Conservation (phyloP, 1,284 basidiomycete genomes). For the Moesziomyces sp. region DNA sequence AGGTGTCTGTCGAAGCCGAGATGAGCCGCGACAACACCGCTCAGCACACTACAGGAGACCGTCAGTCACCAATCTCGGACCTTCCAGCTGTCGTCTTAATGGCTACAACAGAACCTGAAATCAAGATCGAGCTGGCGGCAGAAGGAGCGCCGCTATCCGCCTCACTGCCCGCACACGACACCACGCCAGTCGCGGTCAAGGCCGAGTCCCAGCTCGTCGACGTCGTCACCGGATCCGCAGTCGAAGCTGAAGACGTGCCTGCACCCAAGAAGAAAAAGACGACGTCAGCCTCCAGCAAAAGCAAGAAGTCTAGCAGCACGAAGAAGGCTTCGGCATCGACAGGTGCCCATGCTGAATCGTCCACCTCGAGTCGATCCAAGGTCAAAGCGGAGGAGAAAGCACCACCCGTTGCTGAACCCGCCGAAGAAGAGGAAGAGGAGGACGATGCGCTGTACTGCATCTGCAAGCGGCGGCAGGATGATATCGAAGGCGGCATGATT, state of each 20-base stretch:
- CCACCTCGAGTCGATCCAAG: slow-evolving; percentile 8
- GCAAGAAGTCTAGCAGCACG: slow-evolving; percentile 11
- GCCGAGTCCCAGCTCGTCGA: neutral
- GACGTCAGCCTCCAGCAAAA: neutral
- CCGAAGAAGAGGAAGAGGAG: slow-evolving; percentile 31
- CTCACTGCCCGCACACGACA: neutral
- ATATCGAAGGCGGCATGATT: slow-evolving; percentile 62
- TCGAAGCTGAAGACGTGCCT: neutral
- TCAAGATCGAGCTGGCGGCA: slow-evolving; percentile 4
- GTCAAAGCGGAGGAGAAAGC: slow-evolving; percentile 5
- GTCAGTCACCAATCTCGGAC: too few species aligned
- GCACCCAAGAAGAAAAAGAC: slow-evolving; percentile 34
- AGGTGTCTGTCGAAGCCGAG: slow-evolving; percentile 4
- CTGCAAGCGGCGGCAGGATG: slow-evolving; percentile 44
- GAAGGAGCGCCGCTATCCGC: neutral
- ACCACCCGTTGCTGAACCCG: neutral
- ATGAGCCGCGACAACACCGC: neutral
- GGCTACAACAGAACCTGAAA: neutral
- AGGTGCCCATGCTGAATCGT: neutral
- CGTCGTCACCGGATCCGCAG: neutral
- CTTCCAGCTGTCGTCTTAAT: neutral
- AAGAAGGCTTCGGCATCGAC: slow-evolving; percentile 19
- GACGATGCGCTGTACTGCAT: slow-evolving; percentile 51
- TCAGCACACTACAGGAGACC: neutral
- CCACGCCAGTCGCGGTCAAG: slow-evolving; percentile 1